Evolutionary conservation across 495 filamentous ascomycete species (phyloP), one percentile per base, ranked within the genome.

Genomic region (Xylaria acuta): DNA sequence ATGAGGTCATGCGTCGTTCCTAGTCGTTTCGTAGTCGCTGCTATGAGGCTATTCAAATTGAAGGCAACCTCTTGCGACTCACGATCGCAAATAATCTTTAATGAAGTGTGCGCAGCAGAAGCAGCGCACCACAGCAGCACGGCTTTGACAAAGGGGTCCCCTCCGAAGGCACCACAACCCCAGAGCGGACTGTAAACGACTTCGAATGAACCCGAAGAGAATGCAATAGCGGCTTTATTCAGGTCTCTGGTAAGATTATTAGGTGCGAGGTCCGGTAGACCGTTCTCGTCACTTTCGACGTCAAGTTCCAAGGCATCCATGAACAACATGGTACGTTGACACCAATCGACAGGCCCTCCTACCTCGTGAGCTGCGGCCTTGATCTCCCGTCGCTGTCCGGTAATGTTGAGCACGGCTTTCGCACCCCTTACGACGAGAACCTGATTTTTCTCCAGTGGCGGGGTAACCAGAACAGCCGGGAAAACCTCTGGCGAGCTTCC

Each of bases 261-360:
- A 25, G 70, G 72, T 2, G 49, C 47, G 9, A 78, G 43, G 53
- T 78, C 78, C 7, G 72, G 75, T 36, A 75, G 53, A 32, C 25
- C 5, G 11, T 36, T 32, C 40, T 45, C 71, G n/a, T 30, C 56
- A 20, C 73, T 65, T 20, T 65, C 63, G 45, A 67, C 36, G 41
- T 80, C 78, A 27, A 79, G 54, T 64, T 80, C 78, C 9, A 78
- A 67, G 1, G 77, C 77, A 49, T 79, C 77, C 77, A 80, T 79
- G 69, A 78, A 73, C 69, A 80, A 38, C 75, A 76, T 79, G 27
- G 41, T 75, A 7, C 75, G 70, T 5, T 70, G 63, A 30, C 30
- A 38, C 70, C 72, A 76, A 54, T 22, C 12, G 30, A 34, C 66
- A 68, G 66, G 6, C 34, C n/a, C n/a, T 71, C 69, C 27, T 69